Conservation (phyloP, 306 rosid genomes). For the Carpinus fangiana region DNA sequence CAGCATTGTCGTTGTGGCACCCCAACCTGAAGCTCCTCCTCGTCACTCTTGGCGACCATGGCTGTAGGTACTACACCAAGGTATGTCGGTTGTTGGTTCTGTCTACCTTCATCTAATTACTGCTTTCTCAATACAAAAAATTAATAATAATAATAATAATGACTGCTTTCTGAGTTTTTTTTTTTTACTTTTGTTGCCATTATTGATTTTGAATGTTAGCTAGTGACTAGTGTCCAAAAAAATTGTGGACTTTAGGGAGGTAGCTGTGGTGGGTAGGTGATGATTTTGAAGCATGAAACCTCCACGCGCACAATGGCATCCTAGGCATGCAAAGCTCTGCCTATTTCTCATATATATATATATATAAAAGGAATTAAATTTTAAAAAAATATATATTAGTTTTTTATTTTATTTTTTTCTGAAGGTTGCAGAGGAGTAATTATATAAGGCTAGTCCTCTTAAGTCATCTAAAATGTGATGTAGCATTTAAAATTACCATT, state of each 20-base stretch:
- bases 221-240: neutral
- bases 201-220: neutral
- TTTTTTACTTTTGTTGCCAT: neutral
- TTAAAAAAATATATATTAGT: too few species aligned
- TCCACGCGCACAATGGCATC: neutral
- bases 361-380: too few species aligned
- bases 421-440: too few species aligned
- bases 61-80: constrained; percentile 93
- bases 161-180: neutral
- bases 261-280: constrained; percentile 8
- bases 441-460: too few species aligned
- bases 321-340: neutral
- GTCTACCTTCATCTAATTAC: neutral
- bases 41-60: constrained; percentile 88
- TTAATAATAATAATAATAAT: too few species aligned
- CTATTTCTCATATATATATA: too few species aligned
- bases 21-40: constrained; percentile 83
- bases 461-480: too few species aligned
- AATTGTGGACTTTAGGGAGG: neutral
- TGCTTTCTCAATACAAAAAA: neutral
- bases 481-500: too few species aligned
- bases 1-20: constrained; percentile 81
- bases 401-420: too few species aligned
- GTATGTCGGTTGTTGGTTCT: constrained; percentile 28
- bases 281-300: constrained; percentile 5